Evolutionary conservation across 176 grass and related monocot species (phyloP).

Genomic region (Melocanna baccifera): DNA sequence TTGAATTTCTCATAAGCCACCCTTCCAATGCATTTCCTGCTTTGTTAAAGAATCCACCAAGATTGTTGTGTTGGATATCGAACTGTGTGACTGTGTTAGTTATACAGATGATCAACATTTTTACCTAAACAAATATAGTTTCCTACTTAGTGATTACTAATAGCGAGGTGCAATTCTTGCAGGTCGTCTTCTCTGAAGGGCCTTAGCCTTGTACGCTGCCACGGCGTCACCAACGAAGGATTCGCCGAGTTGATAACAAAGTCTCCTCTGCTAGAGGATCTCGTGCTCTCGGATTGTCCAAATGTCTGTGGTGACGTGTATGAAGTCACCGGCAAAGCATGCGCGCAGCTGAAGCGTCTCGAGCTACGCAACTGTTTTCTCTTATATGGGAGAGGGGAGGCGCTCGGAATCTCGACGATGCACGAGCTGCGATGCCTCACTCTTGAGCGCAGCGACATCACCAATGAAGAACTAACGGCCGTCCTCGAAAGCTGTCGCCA

Average conservation of each 20-base stretch:
- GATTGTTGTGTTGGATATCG: too few species aligned
- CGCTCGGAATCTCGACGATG: neutral
- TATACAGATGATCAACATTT: too few species aligned
- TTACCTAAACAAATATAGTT: too few species aligned
- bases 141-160: too few species aligned
- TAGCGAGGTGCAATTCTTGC: neutral
- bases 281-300: neutral
- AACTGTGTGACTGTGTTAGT: too few species aligned
- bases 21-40: too few species aligned
- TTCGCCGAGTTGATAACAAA: neutral
- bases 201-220: neutral
- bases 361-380: too few species aligned
- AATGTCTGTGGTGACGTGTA: neutral
- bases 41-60: neutral
- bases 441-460: neutral
- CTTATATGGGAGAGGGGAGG: neutral
- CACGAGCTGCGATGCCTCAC: slow-evolving; percentile 8
- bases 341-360: slow-evolving; percentile 3
- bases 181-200: neutral
- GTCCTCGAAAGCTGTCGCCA: slow-evolving; percentile 9
- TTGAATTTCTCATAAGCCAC: too few species aligned
- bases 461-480: neutral
- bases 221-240: neutral
- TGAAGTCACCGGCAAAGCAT: neutral
- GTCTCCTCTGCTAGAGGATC: neutral